phyloP scores from a whole-genome alignment of 768 basidiomycete genomes.

The Daedalea quercina region DNA sequence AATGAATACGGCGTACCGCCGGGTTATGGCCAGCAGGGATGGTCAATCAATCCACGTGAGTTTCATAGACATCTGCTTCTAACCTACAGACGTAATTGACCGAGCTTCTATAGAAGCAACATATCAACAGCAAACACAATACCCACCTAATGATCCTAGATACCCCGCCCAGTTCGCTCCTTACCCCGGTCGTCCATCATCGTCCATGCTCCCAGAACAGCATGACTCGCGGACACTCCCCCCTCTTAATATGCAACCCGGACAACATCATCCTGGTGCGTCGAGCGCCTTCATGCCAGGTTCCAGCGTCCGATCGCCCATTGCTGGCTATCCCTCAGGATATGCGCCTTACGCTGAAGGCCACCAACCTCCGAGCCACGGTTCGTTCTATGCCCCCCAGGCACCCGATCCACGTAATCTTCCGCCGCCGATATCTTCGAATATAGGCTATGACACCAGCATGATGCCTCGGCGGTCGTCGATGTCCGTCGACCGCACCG shows the following conservation, averaged over 20 bases:
- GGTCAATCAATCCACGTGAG: constrained; percentile 23
- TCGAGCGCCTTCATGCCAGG: constrained; percentile 16
- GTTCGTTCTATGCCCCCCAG: constrained; percentile 25
- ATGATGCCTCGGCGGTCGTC: constrained; percentile 27
- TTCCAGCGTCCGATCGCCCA: constrained; percentile 50
- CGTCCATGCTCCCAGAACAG: constrained; percentile 40
- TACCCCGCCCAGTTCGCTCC: constrained; percentile 41
- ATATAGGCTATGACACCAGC: constrained; percentile 12
- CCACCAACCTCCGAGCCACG: constrained; percentile 19
- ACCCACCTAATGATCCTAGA: constrained; percentile 34
- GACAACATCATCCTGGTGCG: constrained; percentile 11
- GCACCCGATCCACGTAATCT: constrained; percentile 31
- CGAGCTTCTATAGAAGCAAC: neutral
- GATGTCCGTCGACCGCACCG: constrained; percentile 24
- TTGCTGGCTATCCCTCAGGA: constrained; percentile 51
- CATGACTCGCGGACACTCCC: constrained; percentile 55
- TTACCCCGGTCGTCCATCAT: constrained; percentile 42
- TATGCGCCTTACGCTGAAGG: constrained; percentile 43
- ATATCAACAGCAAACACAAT: constrained; percentile 5
- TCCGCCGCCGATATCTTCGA: constrained; percentile 16
- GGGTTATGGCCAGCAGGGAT: constrained; percentile 19
- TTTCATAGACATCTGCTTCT: neutral
- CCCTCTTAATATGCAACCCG: constrained; percentile 32
- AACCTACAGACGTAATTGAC: neutral
- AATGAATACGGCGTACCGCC: constrained; percentile 46